Conservation (phyloP, 2,329 filamentous ascomycete species). For the Trichoderma sp. region DNA sequence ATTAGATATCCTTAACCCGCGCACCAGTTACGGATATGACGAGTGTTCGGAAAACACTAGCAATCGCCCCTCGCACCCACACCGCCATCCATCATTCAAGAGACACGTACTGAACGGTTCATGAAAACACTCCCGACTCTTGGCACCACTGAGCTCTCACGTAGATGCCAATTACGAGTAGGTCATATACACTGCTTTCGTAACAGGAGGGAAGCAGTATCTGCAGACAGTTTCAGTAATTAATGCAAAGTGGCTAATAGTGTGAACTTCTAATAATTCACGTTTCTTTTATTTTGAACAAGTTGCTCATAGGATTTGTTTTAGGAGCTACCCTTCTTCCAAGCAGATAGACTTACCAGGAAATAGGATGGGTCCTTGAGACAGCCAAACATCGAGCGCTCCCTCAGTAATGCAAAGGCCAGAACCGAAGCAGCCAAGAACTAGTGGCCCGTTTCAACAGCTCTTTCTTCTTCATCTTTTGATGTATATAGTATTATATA, state of each 20-base stretch:
- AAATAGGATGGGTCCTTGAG: neutral
- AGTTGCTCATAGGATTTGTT: neutral
- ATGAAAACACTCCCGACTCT: conserved; percentile 13
- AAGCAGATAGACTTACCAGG: conserved; percentile 4
- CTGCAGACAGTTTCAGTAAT: conserved; percentile 21
- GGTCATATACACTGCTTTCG: conserved; percentile 15
- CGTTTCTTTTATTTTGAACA: neutral
- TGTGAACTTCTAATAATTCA: neutral
- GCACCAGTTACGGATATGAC: no score
- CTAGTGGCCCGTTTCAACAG: neutral
- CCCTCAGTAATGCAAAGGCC: conserved; percentile 15
- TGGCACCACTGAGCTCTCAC: conserved; percentile 13
- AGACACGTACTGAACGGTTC: conserved; percentile 24
- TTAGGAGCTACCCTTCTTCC: neutral
- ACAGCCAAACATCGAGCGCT: conserved; percentile 19
- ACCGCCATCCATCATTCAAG: conserved; percentile 6
- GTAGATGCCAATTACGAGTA: neutral
- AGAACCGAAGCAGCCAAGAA: neutral
- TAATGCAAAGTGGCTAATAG: conserved; percentile 17
- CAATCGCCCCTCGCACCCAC: conserved; percentile 23
- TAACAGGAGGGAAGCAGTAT: neutral
- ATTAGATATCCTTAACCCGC: no score
- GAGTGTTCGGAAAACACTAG: conserved; percentile 18
- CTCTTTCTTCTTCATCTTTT: no score
- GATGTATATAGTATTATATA: no score